Percentiles rank a stretch among this genome's conserved stretches.
phyloP scores from a whole-genome alignment of 1,284 basidiomycete species.

The Irpex sp. region DNA sequence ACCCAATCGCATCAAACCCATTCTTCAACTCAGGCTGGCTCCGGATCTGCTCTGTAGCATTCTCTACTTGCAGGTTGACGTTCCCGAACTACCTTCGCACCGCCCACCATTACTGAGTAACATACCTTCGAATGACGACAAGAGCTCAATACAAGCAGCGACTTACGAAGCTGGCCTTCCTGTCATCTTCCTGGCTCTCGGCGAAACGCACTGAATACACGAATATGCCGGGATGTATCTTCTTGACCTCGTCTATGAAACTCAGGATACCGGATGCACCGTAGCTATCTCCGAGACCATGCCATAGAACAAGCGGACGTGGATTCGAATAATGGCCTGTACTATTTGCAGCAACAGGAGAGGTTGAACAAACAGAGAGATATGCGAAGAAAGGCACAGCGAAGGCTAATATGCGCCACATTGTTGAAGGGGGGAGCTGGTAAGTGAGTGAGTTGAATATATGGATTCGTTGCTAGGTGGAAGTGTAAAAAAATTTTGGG shows the following conservation, averaged over 20 bases:
- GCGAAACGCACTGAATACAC: constrained; percentile 81
- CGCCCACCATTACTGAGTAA: neutral
- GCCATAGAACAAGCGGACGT: constrained; percentile 90
- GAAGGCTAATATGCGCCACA: neutral
- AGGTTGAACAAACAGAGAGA: neutral
- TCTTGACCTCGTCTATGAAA: constrained; percentile 65
- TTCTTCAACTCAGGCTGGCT: constrained; percentile 63
- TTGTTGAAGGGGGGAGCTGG: neutral
- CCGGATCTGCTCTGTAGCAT: constrained; percentile 67
- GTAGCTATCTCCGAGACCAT: constrained; percentile 81
- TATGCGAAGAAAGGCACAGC: neutral
- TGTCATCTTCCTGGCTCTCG: constrained; percentile 65
- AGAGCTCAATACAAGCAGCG: neutral
- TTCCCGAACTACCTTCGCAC: constrained; percentile 67
- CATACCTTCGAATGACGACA: neutral
- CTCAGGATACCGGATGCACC: constrained; percentile 64
- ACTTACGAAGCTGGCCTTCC: constrained; percentile 78
- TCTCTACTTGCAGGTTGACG: constrained; percentile 67
- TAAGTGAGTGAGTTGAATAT: neutral
- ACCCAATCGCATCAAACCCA: constrained; percentile 91
- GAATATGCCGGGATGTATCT: constrained; percentile 81
- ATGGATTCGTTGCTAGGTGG: neutral
- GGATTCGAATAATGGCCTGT: neutral
- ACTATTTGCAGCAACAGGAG: neutral
- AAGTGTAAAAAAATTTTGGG: neutral